These are phyloP conservation scores for Globisporangium perplexum DNA, from an alignment of 352 stramenopile species.

Conservation along the genomic window DNA sequence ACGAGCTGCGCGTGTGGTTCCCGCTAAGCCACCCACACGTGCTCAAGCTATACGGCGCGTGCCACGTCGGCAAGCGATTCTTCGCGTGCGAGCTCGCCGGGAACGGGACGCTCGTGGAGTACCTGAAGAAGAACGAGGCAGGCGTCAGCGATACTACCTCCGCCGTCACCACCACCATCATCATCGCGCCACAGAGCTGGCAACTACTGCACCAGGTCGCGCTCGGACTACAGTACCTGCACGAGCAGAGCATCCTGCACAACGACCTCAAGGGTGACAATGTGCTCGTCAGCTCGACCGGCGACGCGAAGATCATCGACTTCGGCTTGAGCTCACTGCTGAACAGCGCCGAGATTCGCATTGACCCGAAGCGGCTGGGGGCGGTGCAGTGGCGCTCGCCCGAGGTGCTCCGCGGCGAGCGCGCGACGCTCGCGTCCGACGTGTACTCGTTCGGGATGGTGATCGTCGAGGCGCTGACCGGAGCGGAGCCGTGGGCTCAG, in stretches of 20 bases:
- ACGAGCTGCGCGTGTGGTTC: conserved; percentile 10
- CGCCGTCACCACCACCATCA: too few species aligned
- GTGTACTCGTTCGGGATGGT: not conserved
- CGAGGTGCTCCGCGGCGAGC: not conserved
- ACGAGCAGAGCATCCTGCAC: conserved; percentile 3
- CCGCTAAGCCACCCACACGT: conserved; percentile 5
- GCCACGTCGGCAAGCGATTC: conserved; percentile 1
- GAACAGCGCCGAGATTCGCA: not conserved
- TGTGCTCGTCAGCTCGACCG: conserved; percentile 1
- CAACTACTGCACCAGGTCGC: not conserved
- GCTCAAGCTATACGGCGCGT: conserved; percentile 6
- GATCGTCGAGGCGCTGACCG: not conserved
- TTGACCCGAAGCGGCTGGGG: conserved; percentile 1
- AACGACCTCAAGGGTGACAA: conserved; percentile 11
- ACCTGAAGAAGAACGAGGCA: not conserved
- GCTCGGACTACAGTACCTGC: conserved; percentile 1
- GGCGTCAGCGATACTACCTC: too few species aligned
- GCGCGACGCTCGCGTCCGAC: not conserved
- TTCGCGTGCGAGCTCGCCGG: conserved; percentile 4
- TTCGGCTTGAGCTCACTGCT: conserved; percentile 10
- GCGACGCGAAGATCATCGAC: conserved; percentile 4
- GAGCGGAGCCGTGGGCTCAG: too few species aligned
- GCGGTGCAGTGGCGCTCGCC: conserved; percentile 1
- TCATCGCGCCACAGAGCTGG: not conserved
- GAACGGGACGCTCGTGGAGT: not conserved